A percentile compares a stretch with the other conserved stretches of the same genome.
Evolutionary conservation across 495 filamentous ascomycete genomes (phyloP).

Genomic region (Delitschia confertaspora): DNA sequence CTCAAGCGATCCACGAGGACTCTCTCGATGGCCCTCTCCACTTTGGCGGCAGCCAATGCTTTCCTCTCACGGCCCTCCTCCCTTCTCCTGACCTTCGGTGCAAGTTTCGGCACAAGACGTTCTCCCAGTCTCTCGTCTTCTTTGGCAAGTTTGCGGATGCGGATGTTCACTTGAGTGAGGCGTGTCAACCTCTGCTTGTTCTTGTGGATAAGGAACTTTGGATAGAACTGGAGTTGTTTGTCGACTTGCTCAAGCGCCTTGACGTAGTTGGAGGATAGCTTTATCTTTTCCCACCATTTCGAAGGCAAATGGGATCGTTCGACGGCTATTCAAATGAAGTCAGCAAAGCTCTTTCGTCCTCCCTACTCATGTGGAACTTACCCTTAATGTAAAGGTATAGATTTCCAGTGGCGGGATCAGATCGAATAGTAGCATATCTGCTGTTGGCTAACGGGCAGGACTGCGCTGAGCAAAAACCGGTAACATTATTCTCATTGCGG

Average conservation of each 20-base stretch:
- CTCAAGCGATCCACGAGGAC: constrained; percentile 86
- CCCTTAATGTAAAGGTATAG: constrained; percentile 98
- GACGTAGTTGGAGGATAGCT: constrained; percentile 80
- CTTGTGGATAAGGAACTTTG: constrained; percentile 90
- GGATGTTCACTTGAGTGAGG: constrained; percentile 84
- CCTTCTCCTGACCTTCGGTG: constrained; percentile 80
- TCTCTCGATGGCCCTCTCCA: constrained; percentile 91
- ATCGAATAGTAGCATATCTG: constrained; percentile 88
- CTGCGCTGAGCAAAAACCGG: constrained; percentile 88
- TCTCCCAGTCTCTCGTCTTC: constrained; percentile 91
- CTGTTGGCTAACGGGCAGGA: constrained; percentile 93
- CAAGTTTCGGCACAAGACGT: constrained; percentile 77
- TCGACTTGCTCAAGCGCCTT: constrained; percentile 85
- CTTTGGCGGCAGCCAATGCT: constrained; percentile 85
- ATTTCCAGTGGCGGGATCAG: constrained; percentile 66
- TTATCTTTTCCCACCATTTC: constrained; percentile 92
- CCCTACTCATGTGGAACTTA: too few species aligned
- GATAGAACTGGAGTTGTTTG: constrained; percentile 84
- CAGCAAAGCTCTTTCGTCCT: too few species aligned
- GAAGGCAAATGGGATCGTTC: constrained; percentile 84
- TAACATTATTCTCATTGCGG: constrained; percentile 92
- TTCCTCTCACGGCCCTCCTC: constrained; percentile 91
- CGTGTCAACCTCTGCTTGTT: constrained; percentile 96
- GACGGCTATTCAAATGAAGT: constrained; percentile 6
- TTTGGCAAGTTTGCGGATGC: constrained; percentile 70